A percentile compares a stretch with the other conserved stretches of the same genome.
These are phyloP conservation scores for Backusella tuberculispora DNA, from an alignment of 192 early-diverging fungal genomes.

Conservation along the genomic window DNA sequence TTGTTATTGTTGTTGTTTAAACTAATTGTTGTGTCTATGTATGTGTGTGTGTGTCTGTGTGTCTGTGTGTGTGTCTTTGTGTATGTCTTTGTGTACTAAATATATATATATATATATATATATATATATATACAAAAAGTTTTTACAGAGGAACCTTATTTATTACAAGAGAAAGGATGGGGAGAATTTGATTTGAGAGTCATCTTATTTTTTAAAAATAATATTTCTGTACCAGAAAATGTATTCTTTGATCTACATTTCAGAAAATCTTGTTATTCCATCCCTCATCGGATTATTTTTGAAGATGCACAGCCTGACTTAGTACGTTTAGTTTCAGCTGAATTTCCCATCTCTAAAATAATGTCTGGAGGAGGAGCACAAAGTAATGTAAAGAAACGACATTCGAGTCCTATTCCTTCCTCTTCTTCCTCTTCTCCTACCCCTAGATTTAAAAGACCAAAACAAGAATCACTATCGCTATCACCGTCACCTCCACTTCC, in stretches of 20 bases:
- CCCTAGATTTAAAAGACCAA: background rate
- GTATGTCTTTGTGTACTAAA: background rate
- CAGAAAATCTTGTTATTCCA: slow-evolving; percentile 45
- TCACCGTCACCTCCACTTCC: background rate
- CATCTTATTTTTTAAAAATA: slow-evolving; percentile 50
- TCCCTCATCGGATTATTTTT: slow-evolving; percentile 40
- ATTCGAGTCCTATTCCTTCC: background rate
- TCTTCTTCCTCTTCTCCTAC: background rate
- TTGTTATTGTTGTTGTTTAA: too few species aligned
- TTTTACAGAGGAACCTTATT: slow-evolving; percentile 51
- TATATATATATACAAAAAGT: slow-evolving; percentile 35
- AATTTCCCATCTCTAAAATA: background rate
- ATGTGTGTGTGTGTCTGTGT: too few species aligned
- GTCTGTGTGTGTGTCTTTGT: background rate
- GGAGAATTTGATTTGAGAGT: slow-evolving; percentile 66
- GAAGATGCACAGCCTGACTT: slow-evolving; percentile 22
- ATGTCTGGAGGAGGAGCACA: background rate
- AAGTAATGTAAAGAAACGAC: background rate
- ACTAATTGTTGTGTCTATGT: too few species aligned
- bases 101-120: background rate
- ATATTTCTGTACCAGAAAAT: slow-evolving; percentile 41
- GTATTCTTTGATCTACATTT: slow-evolving; percentile 61
- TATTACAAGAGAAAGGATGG: slow-evolving; percentile 60
- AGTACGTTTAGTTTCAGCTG: background rate
- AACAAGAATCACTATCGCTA: background rate